Percentiles rank a stretch among this genome's conserved stretches.
Evolutionary conservation across 306 rosid species (phyloP).

Genomic region (Pterocarpus macrocarpus): DNA sequence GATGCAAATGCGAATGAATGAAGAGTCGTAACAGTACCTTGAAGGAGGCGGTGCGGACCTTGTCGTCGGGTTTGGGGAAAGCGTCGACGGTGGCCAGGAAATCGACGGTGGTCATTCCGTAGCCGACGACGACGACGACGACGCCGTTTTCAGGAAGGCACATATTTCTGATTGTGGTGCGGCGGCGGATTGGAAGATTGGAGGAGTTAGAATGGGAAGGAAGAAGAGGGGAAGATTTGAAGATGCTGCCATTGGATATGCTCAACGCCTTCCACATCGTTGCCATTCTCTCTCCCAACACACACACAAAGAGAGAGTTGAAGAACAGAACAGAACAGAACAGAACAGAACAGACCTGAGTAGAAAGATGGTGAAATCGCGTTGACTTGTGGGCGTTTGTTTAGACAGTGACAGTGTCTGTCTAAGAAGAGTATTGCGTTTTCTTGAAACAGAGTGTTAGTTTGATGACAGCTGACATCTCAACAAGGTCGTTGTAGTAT

Average conservation of each 20-base stretch:
- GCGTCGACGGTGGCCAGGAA: slow-evolving; percentile 58
- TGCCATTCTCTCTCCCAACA: background rate
- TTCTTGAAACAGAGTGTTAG: too few relatives aligned
- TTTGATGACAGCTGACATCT: rapidly evolving
- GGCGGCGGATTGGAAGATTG: slow-evolving; percentile 14
- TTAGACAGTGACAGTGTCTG: too few relatives aligned
- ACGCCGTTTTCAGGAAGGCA: slow-evolving; percentile 44
- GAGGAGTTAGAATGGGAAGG: background rate
- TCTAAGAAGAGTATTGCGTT: too few relatives aligned
- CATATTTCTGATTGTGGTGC: slow-evolving; percentile 18
- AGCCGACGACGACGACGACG: slow-evolving; percentile 56
- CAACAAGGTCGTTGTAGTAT: slow-evolving; percentile 50
- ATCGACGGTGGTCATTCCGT: slow-evolving; percentile 58
- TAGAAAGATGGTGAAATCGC: too few relatives aligned
- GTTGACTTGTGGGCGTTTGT: too few relatives aligned
- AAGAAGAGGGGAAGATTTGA: background rate
- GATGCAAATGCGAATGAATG: background rate
- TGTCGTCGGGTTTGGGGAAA: slow-evolving; percentile 59
- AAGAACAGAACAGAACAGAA: too few relatives aligned
- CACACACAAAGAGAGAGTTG: background rate
- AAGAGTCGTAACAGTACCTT: slow-evolving; percentile 29
- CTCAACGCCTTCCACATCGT: background rate
- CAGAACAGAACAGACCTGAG: too few relatives aligned
- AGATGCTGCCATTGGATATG: background rate
- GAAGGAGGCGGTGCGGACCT: slow-evolving; percentile 51